phyloP scores from a whole-genome alignment of 352 stramenopile genomes.

The Phytophthora palmivora region DNA sequence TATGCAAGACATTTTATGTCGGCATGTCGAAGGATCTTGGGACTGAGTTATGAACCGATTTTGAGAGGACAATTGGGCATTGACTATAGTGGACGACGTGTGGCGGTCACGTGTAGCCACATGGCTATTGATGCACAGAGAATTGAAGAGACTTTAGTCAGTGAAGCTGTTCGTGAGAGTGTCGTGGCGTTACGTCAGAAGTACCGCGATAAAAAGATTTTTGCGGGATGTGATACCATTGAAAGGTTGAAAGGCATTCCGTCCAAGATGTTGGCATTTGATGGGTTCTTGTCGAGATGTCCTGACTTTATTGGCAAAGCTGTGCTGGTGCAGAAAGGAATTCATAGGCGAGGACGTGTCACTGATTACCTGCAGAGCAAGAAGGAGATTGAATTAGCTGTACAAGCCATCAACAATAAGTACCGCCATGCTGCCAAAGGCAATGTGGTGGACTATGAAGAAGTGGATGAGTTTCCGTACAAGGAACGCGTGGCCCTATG shows the following conservation, averaged over 20 bases:
- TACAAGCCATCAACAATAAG: slow-evolving; percentile 92
- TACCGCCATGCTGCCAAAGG: slow-evolving; percentile 64
- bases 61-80: slow-evolving; percentile 92
- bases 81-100: slow-evolving; percentile 94
- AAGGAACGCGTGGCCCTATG: slow-evolving; percentile 77
- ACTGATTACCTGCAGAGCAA: slow-evolving; percentile 96
- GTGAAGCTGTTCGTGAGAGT: slow-evolving; percentile 52
- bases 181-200: slow-evolving; percentile 69
- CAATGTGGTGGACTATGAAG: slow-evolving; percentile 80
- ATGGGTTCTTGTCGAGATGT: slow-evolving; percentile 91
- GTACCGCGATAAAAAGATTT: slow-evolving; percentile 83
- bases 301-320: slow-evolving; percentile 86
- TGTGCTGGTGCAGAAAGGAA: slow-evolving; percentile 83
- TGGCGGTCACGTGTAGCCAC: slow-evolving; percentile 96
- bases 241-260: slow-evolving; percentile 97
- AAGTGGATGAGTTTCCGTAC: slow-evolving; percentile 74
- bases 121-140: slow-evolving; percentile 71
- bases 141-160: slow-evolving; percentile 60
- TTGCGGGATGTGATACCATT: slow-evolving; percentile 94
- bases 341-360: slow-evolving; percentile 83
- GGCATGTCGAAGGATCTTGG: slow-evolving; percentile 93
- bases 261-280: slow-evolving; percentile 96
- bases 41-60: slow-evolving; percentile 94
- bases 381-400: slow-evolving; percentile 93
- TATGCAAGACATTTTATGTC: slow-evolving; percentile 94